phyloP scores from a whole-genome alignment of 2,329 filamentous ascomycete genomes.

The Botrytis fabae region DNA sequence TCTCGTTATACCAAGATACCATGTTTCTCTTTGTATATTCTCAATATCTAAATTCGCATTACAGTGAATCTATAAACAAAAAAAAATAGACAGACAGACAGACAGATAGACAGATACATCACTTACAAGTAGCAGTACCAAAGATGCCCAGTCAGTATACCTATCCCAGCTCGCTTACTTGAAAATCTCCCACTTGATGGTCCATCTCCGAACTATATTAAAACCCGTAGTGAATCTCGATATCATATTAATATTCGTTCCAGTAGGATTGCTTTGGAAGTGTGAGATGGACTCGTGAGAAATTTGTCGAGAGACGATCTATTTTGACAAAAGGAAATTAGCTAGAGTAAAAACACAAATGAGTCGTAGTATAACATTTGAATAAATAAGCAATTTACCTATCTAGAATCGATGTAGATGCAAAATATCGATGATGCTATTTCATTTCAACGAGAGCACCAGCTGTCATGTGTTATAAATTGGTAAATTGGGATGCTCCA shows the following conservation, averaged over 20 bases:
- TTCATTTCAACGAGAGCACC: not conserved
- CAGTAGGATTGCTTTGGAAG: not conserved
- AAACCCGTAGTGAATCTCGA: not conserved
- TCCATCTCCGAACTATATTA: too few species aligned
- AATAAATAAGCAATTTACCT: not conserved
- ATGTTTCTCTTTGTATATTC: not conserved
- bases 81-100: not conserved
- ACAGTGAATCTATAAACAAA: not conserved
- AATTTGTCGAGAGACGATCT: not conserved
- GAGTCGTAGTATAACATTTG: fast-evolving
- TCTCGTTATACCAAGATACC: not conserved
- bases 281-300: not conserved
- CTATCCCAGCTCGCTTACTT: not conserved
- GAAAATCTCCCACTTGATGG: too few species aligned
- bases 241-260: not conserved
- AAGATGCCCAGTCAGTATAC: not conserved
- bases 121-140: not conserved
- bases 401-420: not conserved
- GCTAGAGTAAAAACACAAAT: not conserved
- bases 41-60: not conserved
- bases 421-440: not conserved
- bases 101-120: not conserved
- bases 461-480: fast-evolving
- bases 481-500: fast-evolving
- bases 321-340: not conserved